These are phyloP conservation scores for Endothia cerciana DNA, from an alignment of 2,329 filamentous ascomycete species.

Conservation along the genomic window DNA sequence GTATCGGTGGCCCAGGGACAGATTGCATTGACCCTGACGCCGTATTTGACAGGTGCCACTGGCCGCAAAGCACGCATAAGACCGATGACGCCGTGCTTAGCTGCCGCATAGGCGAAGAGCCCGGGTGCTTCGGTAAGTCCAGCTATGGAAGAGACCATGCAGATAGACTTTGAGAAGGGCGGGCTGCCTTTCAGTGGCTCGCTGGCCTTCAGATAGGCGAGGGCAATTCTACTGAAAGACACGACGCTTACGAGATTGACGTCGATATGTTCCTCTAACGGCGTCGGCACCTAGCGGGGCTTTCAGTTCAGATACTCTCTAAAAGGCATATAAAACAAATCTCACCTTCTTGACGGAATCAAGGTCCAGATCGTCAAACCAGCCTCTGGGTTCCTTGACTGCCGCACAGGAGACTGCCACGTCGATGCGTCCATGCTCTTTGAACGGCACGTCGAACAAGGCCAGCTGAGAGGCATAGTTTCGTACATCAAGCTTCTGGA, in stretches of 20 bases:
- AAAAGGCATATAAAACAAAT: not conserved
- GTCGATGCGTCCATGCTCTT: constrained; percentile 51
- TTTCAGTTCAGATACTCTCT: not conserved
- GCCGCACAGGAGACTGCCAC: constrained; percentile 53
- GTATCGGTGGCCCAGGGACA: constrained; percentile 53
- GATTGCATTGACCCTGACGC: constrained; percentile 49
- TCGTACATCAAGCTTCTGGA: constrained; percentile 49
- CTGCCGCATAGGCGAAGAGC: constrained; percentile 50
- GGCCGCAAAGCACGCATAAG: constrained; percentile 50
- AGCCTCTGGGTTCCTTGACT: constrained; percentile 45
- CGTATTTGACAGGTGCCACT: constrained; percentile 37
- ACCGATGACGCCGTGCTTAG: constrained; percentile 55
- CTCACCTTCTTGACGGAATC: constrained; percentile 46
- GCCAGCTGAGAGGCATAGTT: constrained; percentile 49
- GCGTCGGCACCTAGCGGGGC: constrained; percentile 35
- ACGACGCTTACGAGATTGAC: constrained; percentile 53
- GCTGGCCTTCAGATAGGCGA: constrained; percentile 50
- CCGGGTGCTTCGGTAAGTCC: constrained; percentile 54
- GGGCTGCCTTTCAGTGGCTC: constrained; percentile 8
- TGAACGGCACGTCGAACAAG: constrained; percentile 50
- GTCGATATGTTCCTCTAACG: constrained; percentile 44
- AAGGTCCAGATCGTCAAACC: constrained; percentile 49
- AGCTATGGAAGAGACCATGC: constrained; percentile 43
- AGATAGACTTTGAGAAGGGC: constrained; percentile 34
- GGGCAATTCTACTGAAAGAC: constrained; percentile 52